These are phyloP conservation scores for Hymenotorrendiella dingleyae DNA, from an alignment of 2,329 filamentous ascomycete species.

Conservation along the genomic window DNA sequence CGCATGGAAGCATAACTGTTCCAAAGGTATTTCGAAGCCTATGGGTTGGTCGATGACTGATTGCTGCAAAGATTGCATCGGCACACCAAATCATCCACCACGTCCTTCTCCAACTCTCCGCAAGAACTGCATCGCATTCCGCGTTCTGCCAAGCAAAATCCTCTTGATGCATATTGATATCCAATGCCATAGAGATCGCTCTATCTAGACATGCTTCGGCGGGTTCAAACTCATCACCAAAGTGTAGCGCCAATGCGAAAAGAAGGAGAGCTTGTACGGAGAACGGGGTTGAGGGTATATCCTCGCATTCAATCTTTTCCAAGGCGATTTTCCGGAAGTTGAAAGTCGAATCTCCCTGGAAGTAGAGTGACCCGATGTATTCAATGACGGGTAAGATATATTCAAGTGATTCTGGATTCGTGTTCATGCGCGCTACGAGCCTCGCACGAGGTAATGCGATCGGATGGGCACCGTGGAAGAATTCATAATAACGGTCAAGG, in stretches of 20 bases:
- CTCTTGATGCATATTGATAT: slow-evolving; percentile 51
- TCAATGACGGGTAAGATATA: slow-evolving; percentile 27
- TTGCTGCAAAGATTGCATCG: slow-evolving; percentile 42
- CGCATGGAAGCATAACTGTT: slow-evolving; percentile 57
- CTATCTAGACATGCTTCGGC: slow-evolving; percentile 32
- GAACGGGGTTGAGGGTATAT: slow-evolving; percentile 17
- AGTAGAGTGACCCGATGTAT: slow-evolving; percentile 30
- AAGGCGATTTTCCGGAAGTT: slow-evolving; percentile 3
- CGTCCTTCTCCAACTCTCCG: slow-evolving; percentile 60
- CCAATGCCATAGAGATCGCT: slow-evolving; percentile 51
- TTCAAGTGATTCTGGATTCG: slow-evolving; percentile 26
- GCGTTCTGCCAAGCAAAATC: slow-evolving; percentile 46
- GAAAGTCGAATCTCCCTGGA: not conserved
- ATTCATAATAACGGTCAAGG: slow-evolving; percentile 10
- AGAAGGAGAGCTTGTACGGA: slow-evolving; percentile 33
- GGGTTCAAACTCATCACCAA: slow-evolving; percentile 23
- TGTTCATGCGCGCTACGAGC: slow-evolving; percentile 23
- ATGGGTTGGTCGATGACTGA: slow-evolving; percentile 27
- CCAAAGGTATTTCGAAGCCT: slow-evolving; percentile 41
- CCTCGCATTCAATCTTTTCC: not conserved
- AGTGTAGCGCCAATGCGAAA: slow-evolving; percentile 33
- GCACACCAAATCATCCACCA: slow-evolving; percentile 66
- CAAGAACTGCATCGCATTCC: slow-evolving; percentile 39
- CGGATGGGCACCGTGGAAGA: slow-evolving; percentile 30
- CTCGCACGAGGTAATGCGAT: slow-evolving; percentile 29